Conservation (phyloP, 2,329 filamentous ascomycete species). For the Colletotrichum trifolii region DNA sequence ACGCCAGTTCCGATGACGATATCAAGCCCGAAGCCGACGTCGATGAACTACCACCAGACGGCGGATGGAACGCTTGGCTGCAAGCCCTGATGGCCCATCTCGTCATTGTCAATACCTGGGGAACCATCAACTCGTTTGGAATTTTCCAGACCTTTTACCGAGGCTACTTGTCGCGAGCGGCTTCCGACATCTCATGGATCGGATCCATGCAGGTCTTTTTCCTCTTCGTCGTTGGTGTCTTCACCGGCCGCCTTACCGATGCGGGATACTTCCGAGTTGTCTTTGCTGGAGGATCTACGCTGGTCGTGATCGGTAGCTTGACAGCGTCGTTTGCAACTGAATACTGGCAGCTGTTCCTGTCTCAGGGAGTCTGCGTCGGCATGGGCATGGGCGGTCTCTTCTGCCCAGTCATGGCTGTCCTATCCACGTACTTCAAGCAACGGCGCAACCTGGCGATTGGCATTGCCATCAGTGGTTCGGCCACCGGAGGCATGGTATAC, state of each 20-base stretch:
- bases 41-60: slow-evolving; percentile 5
- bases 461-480: slow-evolving; percentile 65
- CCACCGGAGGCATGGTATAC: slow-evolving; percentile 64
- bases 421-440: slow-evolving; percentile 68
- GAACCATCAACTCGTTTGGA: slow-evolving; percentile 56
- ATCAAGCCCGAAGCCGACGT: background rate
- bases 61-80: slow-evolving; percentile 10
- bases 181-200: slow-evolving; percentile 57
- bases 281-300: slow-evolving; percentile 48
- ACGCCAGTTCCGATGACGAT: background rate
- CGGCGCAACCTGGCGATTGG: slow-evolving; percentile 66
- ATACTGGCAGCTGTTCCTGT: slow-evolving; percentile 62
- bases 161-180: slow-evolving; percentile 37
- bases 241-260: slow-evolving; percentile 57
- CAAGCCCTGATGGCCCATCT: slow-evolving; percentile 42
- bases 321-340: slow-evolving; percentile 51
- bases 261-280: slow-evolving; percentile 54
- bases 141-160: slow-evolving; percentile 57
- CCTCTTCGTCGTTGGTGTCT: slow-evolving; percentile 53
- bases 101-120: slow-evolving; percentile 52
- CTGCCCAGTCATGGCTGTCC: slow-evolving; percentile 64
- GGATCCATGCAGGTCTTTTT: slow-evolving; percentile 58
- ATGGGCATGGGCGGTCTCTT: slow-evolving; percentile 64
- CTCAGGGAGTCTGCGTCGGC: slow-evolving; percentile 63
- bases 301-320: slow-evolving; percentile 57